Conservation (phyloP, 345 rosid species). For the Sisymbrium irio region DNA sequence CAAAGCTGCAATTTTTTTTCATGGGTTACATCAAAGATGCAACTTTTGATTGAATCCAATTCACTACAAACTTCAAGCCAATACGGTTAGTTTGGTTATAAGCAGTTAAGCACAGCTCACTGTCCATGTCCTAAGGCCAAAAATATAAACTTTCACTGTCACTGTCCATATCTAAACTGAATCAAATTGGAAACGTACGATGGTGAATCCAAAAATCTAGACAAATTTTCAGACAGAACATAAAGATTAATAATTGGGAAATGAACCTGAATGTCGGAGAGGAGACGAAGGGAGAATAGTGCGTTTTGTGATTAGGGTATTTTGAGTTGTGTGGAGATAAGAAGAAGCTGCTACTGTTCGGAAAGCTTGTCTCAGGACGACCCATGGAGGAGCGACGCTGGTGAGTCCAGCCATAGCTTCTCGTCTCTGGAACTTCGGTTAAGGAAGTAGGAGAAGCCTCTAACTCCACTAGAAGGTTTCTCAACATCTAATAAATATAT, state of each 20-base stretch:
- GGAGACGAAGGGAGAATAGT: slow-evolving; percentile 17
- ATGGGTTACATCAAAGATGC: not conserved
- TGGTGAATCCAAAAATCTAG: slow-evolving; percentile 14
- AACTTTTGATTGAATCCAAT: not conserved
- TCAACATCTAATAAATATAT: not conserved
- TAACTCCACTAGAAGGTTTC: not conserved
- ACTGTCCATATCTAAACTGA: not conserved
- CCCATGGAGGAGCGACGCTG: slow-evolving; percentile 36
- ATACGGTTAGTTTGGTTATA: not conserved
- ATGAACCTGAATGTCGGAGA: slow-evolving; percentile 47
- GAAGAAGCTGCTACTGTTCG: slow-evolving; percentile 41
- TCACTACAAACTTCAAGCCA: not conserved
- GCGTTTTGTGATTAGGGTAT: slow-evolving; percentile 21
- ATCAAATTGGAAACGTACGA: not conserved
- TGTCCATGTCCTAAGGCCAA: not conserved
- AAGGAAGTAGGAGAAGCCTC: slow-evolving; percentile 1
- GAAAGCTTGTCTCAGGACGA: slow-evolving; percentile 47
- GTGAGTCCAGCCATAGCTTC: slow-evolving; percentile 48
- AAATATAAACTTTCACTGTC: too few relatives aligned
- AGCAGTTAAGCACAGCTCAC: not conserved
- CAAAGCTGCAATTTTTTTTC: slow-evolving; percentile 37
- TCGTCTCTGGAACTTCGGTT: not conserved
- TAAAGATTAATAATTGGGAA: not conserved
- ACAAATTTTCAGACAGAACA: not conserved
- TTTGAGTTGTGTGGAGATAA: slow-evolving; percentile 20